Evolutionary conservation across 2,329 filamentous ascomycete genomes (phyloP).

Genomic region (Xylariomycetidae sp.): DNA sequence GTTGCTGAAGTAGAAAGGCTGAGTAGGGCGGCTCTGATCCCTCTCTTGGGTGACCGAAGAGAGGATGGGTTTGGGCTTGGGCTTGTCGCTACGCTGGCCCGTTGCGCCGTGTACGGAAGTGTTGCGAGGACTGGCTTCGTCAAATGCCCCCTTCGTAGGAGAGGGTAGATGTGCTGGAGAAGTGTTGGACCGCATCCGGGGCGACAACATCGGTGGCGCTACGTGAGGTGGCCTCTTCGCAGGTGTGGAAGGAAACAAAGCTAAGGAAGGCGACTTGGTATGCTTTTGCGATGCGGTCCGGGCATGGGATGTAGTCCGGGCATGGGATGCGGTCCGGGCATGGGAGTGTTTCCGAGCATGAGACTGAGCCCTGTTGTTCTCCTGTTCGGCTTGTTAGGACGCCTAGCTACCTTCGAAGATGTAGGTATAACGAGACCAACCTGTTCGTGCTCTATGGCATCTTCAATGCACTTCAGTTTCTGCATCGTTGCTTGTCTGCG

Average conservation of each 20-base stretch:
- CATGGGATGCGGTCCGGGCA: no score
- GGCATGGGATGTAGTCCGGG: no score
- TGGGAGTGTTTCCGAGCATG: no score
- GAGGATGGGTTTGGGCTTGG: conserved; percentile 18
- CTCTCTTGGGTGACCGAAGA: conserved; percentile 15
- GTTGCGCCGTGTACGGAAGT: not conserved
- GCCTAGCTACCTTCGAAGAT: no score
- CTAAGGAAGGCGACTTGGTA: conserved; percentile 38
- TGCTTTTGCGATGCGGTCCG: no score
- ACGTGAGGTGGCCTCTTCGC: conserved; percentile 14
- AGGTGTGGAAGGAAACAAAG: conserved; percentile 37
- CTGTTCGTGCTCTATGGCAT: conserved; percentile 33
- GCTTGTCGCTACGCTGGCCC: conserved; percentile 9
- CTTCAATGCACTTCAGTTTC: conserved; percentile 49
- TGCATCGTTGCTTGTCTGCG: conserved; percentile 55
- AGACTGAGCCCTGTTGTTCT: no score
- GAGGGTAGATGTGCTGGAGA: conserved; percentile 44
- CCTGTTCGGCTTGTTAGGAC: no score
- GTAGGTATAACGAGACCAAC: no score
- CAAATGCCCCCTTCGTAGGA: conserved; percentile 32
- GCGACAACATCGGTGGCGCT: conserved; percentile 26
- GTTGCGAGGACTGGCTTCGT: conserved; percentile 9
- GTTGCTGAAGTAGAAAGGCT: conserved; percentile 24
- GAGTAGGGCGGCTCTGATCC: conserved; percentile 10
- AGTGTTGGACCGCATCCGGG: conserved; percentile 47